These are phyloP conservation scores for Chaetomium fimeti DNA, from an alignment of 495 filamentous ascomycete genomes.

Conservation along the genomic window DNA sequence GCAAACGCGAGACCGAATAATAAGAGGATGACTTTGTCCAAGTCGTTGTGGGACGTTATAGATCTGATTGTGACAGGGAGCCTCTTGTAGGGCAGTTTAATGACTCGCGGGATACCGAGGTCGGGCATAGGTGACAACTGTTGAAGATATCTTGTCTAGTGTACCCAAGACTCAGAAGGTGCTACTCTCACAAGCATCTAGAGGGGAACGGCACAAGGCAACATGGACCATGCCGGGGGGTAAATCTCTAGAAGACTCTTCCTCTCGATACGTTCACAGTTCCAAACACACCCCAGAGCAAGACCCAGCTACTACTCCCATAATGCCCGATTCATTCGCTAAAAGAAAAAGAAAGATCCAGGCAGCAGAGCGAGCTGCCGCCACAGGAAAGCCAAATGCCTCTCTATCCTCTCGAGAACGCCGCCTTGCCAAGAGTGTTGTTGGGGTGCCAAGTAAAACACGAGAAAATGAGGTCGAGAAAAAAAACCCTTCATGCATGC, in stretches of 20 bases:
- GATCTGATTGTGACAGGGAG: slow-evolving; percentile 1
- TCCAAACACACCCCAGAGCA: background rate
- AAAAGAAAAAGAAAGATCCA: slow-evolving; percentile 18
- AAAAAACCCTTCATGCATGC: slow-evolving; percentile 28
- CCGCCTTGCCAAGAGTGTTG: slow-evolving; percentile 25
- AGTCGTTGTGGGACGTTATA: too few species aligned
- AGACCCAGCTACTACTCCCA: slow-evolving; percentile 8
- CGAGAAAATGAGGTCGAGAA: slow-evolving; percentile 22
- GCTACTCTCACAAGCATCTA: background rate
- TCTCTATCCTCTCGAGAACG: slow-evolving; percentile 37
- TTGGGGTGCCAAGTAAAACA: slow-evolving; percentile 24
- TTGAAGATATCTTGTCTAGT: background rate
- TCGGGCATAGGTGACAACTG: background rate
- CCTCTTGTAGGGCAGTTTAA: background rate
- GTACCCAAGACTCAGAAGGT: background rate
- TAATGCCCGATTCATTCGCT: slow-evolving; percentile 24
- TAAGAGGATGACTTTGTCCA: background rate
- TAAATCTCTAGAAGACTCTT: background rate
- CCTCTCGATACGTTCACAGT: background rate
- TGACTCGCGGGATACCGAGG: background rate
- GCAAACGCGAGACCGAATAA: background rate
- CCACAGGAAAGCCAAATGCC: slow-evolving; percentile 27
- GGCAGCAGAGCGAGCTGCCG: slow-evolving; percentile 16
- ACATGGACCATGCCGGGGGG: background rate
- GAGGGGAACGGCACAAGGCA: background rate